phyloP scores from a whole-genome alignment of 208 protist species.

The Leishmania guyanensis region DNA sequence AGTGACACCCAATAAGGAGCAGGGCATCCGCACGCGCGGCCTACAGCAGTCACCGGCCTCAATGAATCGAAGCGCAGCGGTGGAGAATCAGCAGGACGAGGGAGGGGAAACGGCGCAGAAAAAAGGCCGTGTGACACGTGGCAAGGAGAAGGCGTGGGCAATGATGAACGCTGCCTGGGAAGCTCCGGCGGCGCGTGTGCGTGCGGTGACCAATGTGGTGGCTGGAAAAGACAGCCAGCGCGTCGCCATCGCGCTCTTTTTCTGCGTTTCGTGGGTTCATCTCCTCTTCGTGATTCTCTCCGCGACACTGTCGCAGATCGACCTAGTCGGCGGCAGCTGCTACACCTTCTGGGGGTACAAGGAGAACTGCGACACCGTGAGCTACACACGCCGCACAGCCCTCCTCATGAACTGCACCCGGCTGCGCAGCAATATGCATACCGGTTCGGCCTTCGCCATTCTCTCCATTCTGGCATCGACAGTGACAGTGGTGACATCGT shows the following conservation, averaged over 20 bases:
- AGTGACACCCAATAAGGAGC: not conserved
- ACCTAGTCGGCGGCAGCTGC: slow-evolving; percentile 63
- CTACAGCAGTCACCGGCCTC: not conserved
- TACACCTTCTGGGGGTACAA: slow-evolving; percentile 89
- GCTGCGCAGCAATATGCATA: slow-evolving; percentile 36
- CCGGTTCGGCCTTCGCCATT: slow-evolving; percentile 78
- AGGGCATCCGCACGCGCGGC: no score
- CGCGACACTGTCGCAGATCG: slow-evolving; percentile 72
- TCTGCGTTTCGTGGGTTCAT: slow-evolving; percentile 41
- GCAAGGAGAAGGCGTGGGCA: slow-evolving; percentile 16
- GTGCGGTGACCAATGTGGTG: slow-evolving; percentile 13
- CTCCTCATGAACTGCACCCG: slow-evolving; percentile 36
- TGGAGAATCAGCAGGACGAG: not conserved
- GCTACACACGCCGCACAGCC: slow-evolving; percentile 60
- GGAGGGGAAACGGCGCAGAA: slow-evolving; percentile 10
- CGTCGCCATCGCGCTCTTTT: slow-evolving; percentile 45
- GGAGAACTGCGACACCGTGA: slow-evolving; percentile 54
- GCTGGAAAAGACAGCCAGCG: slow-evolving; percentile 42
- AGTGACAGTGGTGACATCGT: slow-evolving; percentile 25
- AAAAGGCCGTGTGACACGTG: not conserved
- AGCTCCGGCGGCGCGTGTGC: slow-evolving; percentile 16
- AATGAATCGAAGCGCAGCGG: not conserved
- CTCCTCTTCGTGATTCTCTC: slow-evolving; percentile 68
- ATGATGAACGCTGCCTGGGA: slow-evolving; percentile 17
- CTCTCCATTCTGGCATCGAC: slow-evolving; percentile 57